These are phyloP conservation scores for Brettanomyces anomalus DNA, from an alignment of 805 yeast species.

Conservation along the genomic window DNA sequence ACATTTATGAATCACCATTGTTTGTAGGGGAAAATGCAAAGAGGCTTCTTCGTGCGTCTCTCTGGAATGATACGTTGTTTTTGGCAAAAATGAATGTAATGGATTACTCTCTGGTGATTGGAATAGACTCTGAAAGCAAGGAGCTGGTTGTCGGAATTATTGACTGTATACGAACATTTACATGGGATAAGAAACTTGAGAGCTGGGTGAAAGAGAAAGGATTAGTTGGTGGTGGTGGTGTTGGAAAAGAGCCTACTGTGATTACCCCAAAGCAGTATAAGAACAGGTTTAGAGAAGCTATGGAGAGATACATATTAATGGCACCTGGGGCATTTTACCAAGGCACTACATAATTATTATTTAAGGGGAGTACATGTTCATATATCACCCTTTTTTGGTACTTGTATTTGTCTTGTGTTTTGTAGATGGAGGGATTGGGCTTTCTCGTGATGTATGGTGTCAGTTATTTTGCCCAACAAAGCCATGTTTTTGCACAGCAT, in stretches of 20 bases:
- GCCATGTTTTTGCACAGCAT: no score
- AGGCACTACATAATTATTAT: slow-evolving; percentile 12
- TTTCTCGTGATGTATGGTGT: no score
- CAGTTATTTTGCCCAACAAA: no score
- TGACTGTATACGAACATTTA: slow-evolving; percentile 88
- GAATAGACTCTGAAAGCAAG: slow-evolving; percentile 63
- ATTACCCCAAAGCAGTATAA: slow-evolving; percentile 96
- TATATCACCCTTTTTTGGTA: no score
- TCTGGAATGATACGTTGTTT: slow-evolving; percentile 93
- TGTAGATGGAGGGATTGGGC: no score
- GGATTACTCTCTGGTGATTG: slow-evolving; percentile 95
- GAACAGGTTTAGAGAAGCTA: slow-evolving; percentile 90
- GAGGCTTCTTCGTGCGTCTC: slow-evolving; percentile 71
- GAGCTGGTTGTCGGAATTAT: slow-evolving; percentile 89
- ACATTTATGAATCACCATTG: slow-evolving; percentile 90
- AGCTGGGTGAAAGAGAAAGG: slow-evolving; percentile 98
- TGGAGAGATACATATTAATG: slow-evolving; percentile 91
- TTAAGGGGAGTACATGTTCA: no score
- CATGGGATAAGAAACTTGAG: slow-evolving; percentile 98
- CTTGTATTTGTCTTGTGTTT: no score
- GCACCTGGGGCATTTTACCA: slow-evolving; percentile 60
- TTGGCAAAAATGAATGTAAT: slow-evolving; percentile 95
- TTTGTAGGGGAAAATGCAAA: slow-evolving; percentile 91
- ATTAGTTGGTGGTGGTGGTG: slow-evolving; percentile 68
- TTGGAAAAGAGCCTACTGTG: slow-evolving; percentile 90